Conservation (phyloP, 352 stramenopile species). For the Globisporangium orthogonon region DNA sequence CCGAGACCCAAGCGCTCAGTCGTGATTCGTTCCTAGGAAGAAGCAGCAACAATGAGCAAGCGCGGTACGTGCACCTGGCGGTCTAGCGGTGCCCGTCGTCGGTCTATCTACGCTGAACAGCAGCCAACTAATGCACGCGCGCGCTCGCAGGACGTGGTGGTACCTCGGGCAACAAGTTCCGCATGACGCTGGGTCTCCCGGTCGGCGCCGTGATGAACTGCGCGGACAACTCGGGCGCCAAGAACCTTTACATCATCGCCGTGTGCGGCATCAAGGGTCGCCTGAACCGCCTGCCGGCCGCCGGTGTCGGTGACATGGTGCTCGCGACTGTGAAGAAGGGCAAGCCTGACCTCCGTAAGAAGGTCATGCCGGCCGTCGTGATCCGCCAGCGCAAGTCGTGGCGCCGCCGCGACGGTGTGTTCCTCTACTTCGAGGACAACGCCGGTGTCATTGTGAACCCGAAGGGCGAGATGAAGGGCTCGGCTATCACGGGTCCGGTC, state of each 20-base stretch:
- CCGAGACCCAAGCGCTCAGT: constrained; percentile 23
- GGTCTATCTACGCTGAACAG: not conserved
- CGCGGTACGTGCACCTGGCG: constrained; percentile 33
- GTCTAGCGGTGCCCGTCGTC: not conserved
- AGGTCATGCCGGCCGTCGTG: constrained; percentile 99
- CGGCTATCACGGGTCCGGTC: constrained; percentile 98
- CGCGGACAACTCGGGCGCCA: constrained; percentile 99
- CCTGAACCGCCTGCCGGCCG: constrained; percentile 98
- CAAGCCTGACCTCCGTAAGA: constrained; percentile 99
- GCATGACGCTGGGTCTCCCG: constrained; percentile 98
- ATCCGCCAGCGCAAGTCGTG: constrained; percentile 99
- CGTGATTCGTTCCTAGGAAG: constrained; percentile 86
- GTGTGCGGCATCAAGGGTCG: constrained; percentile 99
- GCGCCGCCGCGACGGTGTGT: constrained; percentile 98
- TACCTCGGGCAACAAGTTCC: constrained; percentile 98
- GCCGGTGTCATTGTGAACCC: constrained; percentile 99
- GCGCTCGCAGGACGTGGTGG: constrained; percentile 85
- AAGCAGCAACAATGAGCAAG: constrained; percentile 82
- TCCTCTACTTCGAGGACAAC: constrained; percentile 99
- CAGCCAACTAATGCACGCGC: too few relatives aligned
- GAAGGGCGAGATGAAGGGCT: constrained; percentile 99
- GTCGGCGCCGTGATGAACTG: constrained; percentile 99
- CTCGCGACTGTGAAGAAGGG: constrained; percentile 99
- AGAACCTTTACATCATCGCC: constrained; percentile 99
- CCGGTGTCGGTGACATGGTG: constrained; percentile 99